phyloP scores from a whole-genome alignment of 139 green algal species.

The Coccomyxa sp. region DNA sequence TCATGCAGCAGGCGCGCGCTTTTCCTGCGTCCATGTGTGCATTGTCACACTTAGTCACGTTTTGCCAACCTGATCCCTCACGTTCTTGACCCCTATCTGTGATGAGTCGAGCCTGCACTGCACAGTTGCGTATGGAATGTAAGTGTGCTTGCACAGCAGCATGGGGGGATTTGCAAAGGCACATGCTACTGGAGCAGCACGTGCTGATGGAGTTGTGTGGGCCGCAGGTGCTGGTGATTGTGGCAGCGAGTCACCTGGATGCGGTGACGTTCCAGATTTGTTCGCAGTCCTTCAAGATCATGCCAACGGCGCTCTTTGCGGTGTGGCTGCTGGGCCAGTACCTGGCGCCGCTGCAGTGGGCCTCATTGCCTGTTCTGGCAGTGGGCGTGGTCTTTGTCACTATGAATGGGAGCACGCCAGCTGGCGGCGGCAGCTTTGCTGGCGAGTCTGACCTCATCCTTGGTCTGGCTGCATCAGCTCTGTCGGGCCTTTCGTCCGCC shows the following conservation, averaged over 20 bases:
- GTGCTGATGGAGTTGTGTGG: not conserved
- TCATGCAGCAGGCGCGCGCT: conserved; percentile 42
- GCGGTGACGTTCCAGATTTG: conserved; percentile 61
- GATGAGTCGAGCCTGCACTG: too few species aligned
- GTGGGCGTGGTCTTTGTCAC: conserved; percentile 51
- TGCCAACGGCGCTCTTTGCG: conserved; percentile 56
- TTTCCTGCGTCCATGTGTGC: not conserved
- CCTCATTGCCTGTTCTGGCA: conserved; percentile 46
- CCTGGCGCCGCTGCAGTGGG: conserved; percentile 47
- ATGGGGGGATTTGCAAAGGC: too few species aligned
- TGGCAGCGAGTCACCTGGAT: conserved; percentile 49
- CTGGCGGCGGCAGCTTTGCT: not conserved
- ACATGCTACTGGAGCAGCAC: too few species aligned
- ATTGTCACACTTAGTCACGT: too few species aligned
- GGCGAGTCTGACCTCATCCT: conserved; percentile 17
- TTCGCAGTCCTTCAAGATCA: conserved; percentile 54
- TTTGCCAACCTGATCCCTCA: too few species aligned
- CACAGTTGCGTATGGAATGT: too few species aligned
- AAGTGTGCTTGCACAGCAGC: too few species aligned
- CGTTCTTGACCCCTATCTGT: too few species aligned
- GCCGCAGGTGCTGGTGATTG: conserved; percentile 47
- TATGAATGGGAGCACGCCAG: conserved; percentile 29
- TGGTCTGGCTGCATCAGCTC: conserved; percentile 40
- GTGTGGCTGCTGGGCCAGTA: conserved; percentile 49
- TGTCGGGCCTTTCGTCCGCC: conserved; percentile 47